These are phyloP conservation scores for Penicillium aurantiogriseum DNA, from an alignment of 2,329 filamentous ascomycete genomes.

Conservation along the genomic window DNA sequence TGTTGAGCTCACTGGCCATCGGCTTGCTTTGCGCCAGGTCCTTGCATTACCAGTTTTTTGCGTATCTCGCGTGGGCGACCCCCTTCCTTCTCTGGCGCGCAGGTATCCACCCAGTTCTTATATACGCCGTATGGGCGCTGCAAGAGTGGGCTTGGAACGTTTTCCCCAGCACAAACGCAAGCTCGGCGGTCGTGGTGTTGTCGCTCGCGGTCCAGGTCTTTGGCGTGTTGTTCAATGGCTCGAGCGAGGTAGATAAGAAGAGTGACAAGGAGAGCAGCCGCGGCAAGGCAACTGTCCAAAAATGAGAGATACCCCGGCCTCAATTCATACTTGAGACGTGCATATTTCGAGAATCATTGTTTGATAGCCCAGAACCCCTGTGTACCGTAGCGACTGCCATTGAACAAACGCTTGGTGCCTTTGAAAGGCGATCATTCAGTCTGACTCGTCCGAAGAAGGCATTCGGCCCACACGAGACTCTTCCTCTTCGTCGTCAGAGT, in stretches of 20 bases:
- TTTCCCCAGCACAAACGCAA: constrained; percentile 72
- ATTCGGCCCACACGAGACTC: constrained; percentile 80
- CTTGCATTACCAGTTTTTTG: constrained; percentile 93
- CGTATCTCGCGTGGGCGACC: constrained; percentile 84
- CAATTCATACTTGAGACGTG: background rate
- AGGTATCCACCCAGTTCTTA: constrained; percentile 64
- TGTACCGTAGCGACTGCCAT: constrained; percentile 1
- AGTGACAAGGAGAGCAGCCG: constrained; percentile 15
- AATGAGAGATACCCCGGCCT: constrained; percentile 7
- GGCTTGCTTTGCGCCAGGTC: constrained; percentile 84
- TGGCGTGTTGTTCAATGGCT: constrained; percentile 55
- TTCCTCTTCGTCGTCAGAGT: constrained; percentile 68
- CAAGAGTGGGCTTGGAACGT: constrained; percentile 96
- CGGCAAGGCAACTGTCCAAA: constrained; percentile 26
- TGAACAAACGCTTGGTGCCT: constrained; percentile 1
- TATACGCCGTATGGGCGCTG: constrained; percentile 68
- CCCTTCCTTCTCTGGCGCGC: constrained; percentile 84
- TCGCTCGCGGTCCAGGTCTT: constrained; percentile 66
- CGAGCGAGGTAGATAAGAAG: constrained; percentile 22
- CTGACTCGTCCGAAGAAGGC: constrained; percentile 78
- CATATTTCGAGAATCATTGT: background rate
- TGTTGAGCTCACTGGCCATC: constrained; percentile 73
- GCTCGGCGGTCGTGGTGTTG: constrained; percentile 67
- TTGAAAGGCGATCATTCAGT: constrained; percentile 39
- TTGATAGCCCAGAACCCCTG: background rate